Conservation (phyloP, 805 yeast genomes). For the Blastobotrys terrestris region DNA sequence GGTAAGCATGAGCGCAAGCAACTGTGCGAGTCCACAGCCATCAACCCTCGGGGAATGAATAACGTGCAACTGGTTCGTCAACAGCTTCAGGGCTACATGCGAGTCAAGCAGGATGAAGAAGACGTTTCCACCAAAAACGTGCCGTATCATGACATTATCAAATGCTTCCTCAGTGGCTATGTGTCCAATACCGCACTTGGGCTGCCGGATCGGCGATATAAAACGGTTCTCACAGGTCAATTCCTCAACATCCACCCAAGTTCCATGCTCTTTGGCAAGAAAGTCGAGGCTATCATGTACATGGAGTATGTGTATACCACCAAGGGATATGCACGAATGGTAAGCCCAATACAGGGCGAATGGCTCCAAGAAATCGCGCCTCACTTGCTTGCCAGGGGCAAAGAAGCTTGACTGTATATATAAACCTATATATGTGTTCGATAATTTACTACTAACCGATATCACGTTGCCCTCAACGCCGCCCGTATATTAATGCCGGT, state of each 20-base stretch:
- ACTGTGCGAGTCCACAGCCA: constrained; percentile 78
- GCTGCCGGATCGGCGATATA: constrained; percentile 86
- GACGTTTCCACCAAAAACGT: constrained; percentile 27
- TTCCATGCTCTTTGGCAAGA: constrained; percentile 74
- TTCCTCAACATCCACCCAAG: constrained; percentile 86
- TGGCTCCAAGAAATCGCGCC: constrained; percentile 87
- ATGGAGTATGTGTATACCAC: constrained; percentile 90
- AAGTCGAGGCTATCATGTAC: constrained; percentile 84
- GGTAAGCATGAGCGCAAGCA: constrained; percentile 51
- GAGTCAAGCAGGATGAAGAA: constrained; percentile 19
- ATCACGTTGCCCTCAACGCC: background rate
- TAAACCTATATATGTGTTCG: background rate
- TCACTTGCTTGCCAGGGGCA: constrained; percentile 42
- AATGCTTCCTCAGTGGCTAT: constrained; percentile 78
- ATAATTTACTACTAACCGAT: background rate
- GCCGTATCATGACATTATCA: constrained; percentile 41
- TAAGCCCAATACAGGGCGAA: constrained; percentile 69
- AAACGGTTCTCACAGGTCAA: constrained; percentile 70
- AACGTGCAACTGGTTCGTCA: constrained; percentile 69
- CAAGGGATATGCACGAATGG: constrained; percentile 86
- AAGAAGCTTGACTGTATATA: background rate
- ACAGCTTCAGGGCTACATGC: constrained; percentile 72
- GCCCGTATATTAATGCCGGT: background rate
- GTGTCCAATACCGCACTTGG: constrained; percentile 89
- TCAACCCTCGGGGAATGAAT: constrained; percentile 73